Percentiles rank a stretch among this genome's conserved stretches.
These are phyloP conservation scores for Fusarium chaquense DNA, from an alignment of 2,329 filamentous ascomycete genomes.

Conservation along the genomic window DNA sequence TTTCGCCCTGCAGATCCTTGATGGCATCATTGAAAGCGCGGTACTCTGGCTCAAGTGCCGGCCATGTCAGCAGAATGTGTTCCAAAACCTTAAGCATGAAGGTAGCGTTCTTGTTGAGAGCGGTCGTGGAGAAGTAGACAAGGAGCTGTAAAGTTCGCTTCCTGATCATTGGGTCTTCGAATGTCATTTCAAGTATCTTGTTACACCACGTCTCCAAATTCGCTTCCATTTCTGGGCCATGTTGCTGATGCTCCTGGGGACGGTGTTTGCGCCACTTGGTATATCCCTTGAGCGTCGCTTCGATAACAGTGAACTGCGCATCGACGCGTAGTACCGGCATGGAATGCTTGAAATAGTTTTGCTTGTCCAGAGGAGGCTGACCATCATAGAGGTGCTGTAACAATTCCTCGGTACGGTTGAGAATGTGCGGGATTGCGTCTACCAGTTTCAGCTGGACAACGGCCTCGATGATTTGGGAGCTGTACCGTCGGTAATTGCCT, in stretches of 20 bases:
- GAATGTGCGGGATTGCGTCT: constrained; percentile 88
- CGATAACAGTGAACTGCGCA: constrained; percentile 88
- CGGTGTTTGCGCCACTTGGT: constrained; percentile 74
- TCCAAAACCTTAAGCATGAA: constrained; percentile 93
- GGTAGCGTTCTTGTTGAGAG: constrained; percentile 78
- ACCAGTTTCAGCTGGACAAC: constrained; percentile 85
- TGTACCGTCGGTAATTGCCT: constrained; percentile 94
- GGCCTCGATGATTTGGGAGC: constrained; percentile 85
- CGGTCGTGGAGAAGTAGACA: constrained; percentile 85
- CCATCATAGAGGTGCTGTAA: constrained; percentile 81
- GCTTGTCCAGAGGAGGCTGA: constrained; percentile 72
- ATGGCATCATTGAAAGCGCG: constrained; percentile 86
- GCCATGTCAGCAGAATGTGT: constrained; percentile 87
- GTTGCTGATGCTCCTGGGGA: constrained; percentile 57
- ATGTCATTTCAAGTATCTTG: constrained; percentile 75
- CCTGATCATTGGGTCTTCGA: constrained; percentile 86
- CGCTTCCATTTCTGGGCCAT: constrained; percentile 69
- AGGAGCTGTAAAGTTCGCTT: constrained; percentile 85
- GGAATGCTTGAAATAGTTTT: constrained; percentile 75
- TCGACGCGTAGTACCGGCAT: constrained; percentile 83
- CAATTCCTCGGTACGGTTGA: constrained; percentile 80
- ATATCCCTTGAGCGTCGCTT: constrained; percentile 89
- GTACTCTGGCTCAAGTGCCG: constrained; percentile 77
- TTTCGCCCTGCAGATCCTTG: constrained; percentile 86
- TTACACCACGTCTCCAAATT: constrained; percentile 79